A percentile compares a stretch with the other conserved stretches of the same genome.
phyloP scores from a whole-genome alignment of 1,284 basidiomycete species.

The Trichosporon coremiiforme region DNA sequence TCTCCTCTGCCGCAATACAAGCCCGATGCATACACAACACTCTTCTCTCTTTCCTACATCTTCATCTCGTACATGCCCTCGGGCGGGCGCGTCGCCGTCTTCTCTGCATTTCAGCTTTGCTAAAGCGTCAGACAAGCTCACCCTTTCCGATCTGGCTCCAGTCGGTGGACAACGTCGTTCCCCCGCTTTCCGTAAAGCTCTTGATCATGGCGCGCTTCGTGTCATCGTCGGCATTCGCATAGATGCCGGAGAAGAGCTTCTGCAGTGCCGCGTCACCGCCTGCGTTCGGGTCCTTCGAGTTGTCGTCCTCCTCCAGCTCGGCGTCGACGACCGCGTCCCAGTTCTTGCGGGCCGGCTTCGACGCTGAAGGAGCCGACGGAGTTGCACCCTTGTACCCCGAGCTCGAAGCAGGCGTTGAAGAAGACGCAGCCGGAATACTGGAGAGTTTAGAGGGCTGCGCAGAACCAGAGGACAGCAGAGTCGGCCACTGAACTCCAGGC shows the following conservation, averaged over 20 bases:
- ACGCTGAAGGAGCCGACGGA: not conserved
- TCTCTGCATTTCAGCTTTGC: conserved; percentile 8
- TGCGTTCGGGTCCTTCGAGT: conserved; percentile 42
- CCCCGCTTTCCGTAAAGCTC: conserved; percentile 86
- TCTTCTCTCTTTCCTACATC: conserved; percentile 17
- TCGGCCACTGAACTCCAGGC: conserved; percentile 65
- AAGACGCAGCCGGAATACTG: not conserved
- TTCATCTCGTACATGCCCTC: conserved; percentile 66
- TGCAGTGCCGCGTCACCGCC: conserved; percentile 53
- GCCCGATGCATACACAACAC: conserved; percentile 2
- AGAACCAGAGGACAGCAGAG: conserved; percentile 39
- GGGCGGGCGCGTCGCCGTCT: conserved; percentile 64
- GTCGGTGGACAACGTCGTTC: conserved; percentile 89
- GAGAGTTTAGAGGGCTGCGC: not conserved
- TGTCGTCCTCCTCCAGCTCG: conserved; percentile 38
- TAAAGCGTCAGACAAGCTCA: conserved; percentile 22
- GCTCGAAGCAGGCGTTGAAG: not conserved
- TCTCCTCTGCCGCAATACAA: not conserved
- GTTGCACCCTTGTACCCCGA: conserved; percentile 1
- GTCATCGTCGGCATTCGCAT: conserved; percentile 80
- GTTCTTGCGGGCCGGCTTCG: conserved; percentile 41
- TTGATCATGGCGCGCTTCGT: conserved; percentile 93
- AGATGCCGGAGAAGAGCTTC: conserved; percentile 64
- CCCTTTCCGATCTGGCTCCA: conserved; percentile 81
- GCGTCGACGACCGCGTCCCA: conserved; percentile 52